Base-by-base conservation (phyloP, 2,329 filamentous ascomycete species). In the Botryotinia globosa region DNA sequence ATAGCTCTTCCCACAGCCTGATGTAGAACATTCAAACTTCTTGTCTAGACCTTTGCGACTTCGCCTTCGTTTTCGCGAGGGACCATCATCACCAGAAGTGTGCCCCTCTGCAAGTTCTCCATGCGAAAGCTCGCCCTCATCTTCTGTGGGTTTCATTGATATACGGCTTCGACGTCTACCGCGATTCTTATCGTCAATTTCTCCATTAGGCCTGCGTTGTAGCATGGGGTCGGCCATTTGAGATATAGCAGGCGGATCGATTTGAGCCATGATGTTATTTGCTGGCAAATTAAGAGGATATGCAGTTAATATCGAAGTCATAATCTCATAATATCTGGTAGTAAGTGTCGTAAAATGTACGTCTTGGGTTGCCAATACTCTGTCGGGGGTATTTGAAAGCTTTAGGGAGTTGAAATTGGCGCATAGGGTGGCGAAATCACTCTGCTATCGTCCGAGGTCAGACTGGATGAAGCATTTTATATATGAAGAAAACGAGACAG, bases 1-100 rank as follows among this genome's bases (percentile, higher is more conserved):
- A 82, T 99, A 99, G 81, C 92, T 97, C 85, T 98, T 99, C 58
- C 94, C 94, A 79, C 96, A 99, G 56, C 92, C 93, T 76, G 93
- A 90, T 74, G 94, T 89, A 8, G 92, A 91, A 80, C 96, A 99
- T 79, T 92, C 91, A 76, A 94, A 95, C 79, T 90, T 90, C 83
- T 94, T 94, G 81, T 94, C 92, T 58, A 93, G 83, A 4, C 91
- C 91, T 81, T 94, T 94, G 76, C 92, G 88, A 82, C 92, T 94
- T 72, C 92, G 84, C 77, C 91, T 85, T 73, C 91, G 85, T 82
- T 94, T 87, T 71, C 84, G 77, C 2, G 79, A 75, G 18, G 76
- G 78, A 22, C 77, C 79, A 71, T 81, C 80, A n/a, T 76, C 77
- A 2, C 77, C 80, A 71, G 80, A 80, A 39, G 80, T 79, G 48